Evolutionary conservation across 768 basidiomycete species (phyloP).

Genomic region (Termitomyces titanicus): DNA sequence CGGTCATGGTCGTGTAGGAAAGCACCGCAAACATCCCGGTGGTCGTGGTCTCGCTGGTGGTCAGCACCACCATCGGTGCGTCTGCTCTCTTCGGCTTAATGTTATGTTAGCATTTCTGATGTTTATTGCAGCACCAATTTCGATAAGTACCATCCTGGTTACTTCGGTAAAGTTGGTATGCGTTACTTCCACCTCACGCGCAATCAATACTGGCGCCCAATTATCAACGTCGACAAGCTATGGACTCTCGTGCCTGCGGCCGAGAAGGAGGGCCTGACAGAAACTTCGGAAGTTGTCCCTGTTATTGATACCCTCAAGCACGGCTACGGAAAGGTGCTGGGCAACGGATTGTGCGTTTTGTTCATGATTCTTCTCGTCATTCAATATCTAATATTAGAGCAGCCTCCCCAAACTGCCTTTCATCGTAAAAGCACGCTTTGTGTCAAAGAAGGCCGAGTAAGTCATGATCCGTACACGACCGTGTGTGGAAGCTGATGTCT

Average conservation of each 20-base stretch:
- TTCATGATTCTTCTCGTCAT: not conserved
- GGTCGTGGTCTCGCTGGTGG: conserved; percentile 99
- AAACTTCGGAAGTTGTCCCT: conserved; percentile 80
- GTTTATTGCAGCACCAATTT: conserved; percentile 73
- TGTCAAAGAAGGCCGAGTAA: conserved; percentile 82
- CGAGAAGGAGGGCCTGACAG: conserved; percentile 76
- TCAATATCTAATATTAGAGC: not conserved
- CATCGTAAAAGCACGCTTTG: conserved; percentile 98
- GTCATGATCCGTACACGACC: conserved; percentile 19
- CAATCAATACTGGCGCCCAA: conserved; percentile 89
- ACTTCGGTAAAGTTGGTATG: conserved; percentile 99
- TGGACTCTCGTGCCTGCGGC: conserved; percentile 86
- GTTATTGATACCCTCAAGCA: conserved; percentile 85
- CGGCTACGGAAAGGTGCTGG: conserved; percentile 93
- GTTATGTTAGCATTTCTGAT: not conserved
- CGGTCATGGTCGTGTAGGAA: conserved; percentile 99
- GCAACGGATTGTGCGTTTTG: conserved; percentile 78
- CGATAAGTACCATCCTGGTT: conserved; percentile 99
- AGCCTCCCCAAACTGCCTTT: conserved; percentile 88
- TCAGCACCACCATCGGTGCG: conserved; percentile 97
- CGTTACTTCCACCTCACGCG: conserved; percentile 94
- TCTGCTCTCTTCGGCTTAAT: conserved; percentile 12
- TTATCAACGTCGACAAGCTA: conserved; percentile 98
- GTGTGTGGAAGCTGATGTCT: not conserved
- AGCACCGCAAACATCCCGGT: conserved; percentile 99